phyloP scores from a whole-genome alignment of 192 early-diverging fungal species.

The Blastocladiella britannica region DNA sequence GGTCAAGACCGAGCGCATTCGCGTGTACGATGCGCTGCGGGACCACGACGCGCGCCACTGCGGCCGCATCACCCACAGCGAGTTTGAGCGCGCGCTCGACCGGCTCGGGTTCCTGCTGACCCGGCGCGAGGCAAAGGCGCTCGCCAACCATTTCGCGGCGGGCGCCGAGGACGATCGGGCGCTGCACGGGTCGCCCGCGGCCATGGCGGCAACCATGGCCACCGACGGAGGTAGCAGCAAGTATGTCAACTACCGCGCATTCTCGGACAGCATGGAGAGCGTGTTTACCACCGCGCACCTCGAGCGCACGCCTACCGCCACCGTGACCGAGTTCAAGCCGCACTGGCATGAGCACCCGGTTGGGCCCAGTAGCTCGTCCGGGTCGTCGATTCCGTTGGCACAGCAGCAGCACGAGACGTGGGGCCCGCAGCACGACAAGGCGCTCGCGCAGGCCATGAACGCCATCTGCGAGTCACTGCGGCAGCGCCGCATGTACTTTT shows the following conservation, averaged over 20 bases:
- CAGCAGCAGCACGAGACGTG: background rate
- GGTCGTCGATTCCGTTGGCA: background rate
- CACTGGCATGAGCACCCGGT: background rate
- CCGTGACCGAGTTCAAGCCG: conserved; percentile 16
- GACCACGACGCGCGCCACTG: conserved; percentile 33
- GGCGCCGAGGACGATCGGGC: background rate
- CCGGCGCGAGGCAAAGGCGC: background rate
- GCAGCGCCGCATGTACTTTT: conserved; percentile 2
- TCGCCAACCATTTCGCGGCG: background rate
- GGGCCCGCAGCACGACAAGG: background rate
- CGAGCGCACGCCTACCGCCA: conserved; percentile 16
- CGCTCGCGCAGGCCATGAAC: background rate
- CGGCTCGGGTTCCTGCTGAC: background rate
- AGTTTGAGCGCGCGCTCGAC: conserved; percentile 25
- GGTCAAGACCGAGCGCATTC: conserved; percentile 28
- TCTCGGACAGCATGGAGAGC: conserved; percentile 23
- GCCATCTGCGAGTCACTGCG: background rate
- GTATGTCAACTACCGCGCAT: conserved; percentile 22
- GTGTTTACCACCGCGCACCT: conserved; percentile 28
- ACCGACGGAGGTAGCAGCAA: too few species aligned
- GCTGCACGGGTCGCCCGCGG: too few species aligned
- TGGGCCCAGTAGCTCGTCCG: too few species aligned
- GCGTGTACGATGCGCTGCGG: conserved; percentile 29
- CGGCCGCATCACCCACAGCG: conserved; percentile 21
- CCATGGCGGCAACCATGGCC: too few species aligned